Base-by-base conservation (phyloP, 306 rosid genomes). In the Clitoria ternatea region DNA sequence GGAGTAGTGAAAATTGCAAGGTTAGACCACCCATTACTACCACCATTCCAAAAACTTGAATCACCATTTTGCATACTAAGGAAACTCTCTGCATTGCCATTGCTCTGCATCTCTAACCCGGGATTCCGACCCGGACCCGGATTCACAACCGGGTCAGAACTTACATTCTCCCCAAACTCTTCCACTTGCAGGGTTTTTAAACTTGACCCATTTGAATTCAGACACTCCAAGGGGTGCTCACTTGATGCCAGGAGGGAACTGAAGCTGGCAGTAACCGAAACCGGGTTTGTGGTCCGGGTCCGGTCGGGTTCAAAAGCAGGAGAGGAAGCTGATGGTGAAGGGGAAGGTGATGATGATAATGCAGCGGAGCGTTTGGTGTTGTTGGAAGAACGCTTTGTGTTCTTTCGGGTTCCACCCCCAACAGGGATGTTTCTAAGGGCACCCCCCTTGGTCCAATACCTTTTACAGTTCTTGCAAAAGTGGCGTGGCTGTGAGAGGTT, bases 361-460 rank as follows among this genome's bases (percentile, higher is more conserved):
- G 89, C 68, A 19, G 85, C 42, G 1, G 83, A 12, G 2, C 87
- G 84, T 68, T 86, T 92, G 5, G 80, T 19, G 27, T 42, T 39
- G 48, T 12, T 73, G 4, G 91, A 80, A 0, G 89, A 60, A 26
- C 84, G 67, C 65, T 92, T 89, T 4, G 94, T 18, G 77, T 80
- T 85, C 81, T 92, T 92, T 17, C 98, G 63, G 77, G 77, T 87
- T 56, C 98, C 98, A 15, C 98, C 98, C 0, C 98, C 98, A 23
- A 92, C 82, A 2, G 98, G 98, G 42, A 92, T 89, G 87, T 92
- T 92, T 14, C 98, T 75, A 4, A 92, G 83, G 14, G 98, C 71
- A 12, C 98, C 98, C 10, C 98, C 98, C 80, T 89, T 92, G 75
- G 98, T 92, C 98, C 98, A 92, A 79, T 92, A 92, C 74, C 98